phyloP scores from a whole-genome alignment of 1,139 yeast species.

The Komagataea norvegica region DNA sequence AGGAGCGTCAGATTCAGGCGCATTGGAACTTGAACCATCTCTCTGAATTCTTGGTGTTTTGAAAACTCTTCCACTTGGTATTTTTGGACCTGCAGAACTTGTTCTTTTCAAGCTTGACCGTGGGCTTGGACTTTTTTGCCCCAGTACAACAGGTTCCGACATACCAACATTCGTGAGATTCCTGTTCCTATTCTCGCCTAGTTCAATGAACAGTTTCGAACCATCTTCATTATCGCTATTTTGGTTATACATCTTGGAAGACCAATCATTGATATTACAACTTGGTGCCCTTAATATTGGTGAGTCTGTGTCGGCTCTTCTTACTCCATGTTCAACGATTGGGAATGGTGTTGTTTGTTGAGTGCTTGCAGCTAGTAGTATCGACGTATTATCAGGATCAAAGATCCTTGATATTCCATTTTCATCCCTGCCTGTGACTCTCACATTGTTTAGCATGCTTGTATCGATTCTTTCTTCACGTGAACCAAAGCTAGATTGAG shows the following conservation, averaged over 20 bases:
- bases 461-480: neutral
- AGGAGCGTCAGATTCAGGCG: neutral
- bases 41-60: slow-evolving; percentile 6
- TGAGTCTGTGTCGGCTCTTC: no score
- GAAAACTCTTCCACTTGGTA: slow-evolving; percentile 5
- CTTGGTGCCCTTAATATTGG: no score
- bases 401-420: slow-evolving; percentile 14
- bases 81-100: slow-evolving; percentile 6
- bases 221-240: slow-evolving; percentile 5
- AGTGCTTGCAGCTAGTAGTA: slow-evolving; percentile 4
- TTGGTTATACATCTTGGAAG: neutral
- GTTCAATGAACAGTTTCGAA: neutral
- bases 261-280: neutral
- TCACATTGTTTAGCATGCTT: neutral
- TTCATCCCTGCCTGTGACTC: slow-evolving; percentile 1
- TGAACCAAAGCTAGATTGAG: no score
- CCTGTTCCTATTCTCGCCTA: neutral
- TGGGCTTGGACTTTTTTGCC: no score
- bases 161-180: neutral
- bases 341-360: no score
- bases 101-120: slow-evolving; percentile 3
- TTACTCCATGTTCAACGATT: no score
- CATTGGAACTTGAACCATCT: neutral
- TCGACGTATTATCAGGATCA: slow-evolving; percentile 17
- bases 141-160: no score